Evolutionary conservation across 805 yeast species (phyloP).

Genomic region (Monosporozyma unispora): DNA sequence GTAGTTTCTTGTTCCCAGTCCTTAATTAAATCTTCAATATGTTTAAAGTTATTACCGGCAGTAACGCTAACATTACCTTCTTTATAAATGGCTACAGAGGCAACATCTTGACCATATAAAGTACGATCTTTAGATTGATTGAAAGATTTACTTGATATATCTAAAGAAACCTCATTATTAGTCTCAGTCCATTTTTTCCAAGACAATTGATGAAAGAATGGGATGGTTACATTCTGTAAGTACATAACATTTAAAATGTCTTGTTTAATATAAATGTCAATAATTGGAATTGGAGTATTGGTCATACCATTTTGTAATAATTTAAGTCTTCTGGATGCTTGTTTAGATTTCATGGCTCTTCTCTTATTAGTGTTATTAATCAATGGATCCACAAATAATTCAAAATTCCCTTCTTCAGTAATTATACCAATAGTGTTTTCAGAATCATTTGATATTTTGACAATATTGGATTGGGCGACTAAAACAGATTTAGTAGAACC

Average conservation of each 20-base stretch:
- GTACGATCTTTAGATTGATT: slow-evolving; percentile 13
- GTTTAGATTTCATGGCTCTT: slow-evolving; percentile 46
- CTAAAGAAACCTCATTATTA: slow-evolving; percentile 34
- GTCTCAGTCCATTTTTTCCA: slow-evolving; percentile 31
- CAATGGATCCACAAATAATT: slow-evolving; percentile 57
- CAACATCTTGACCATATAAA: slow-evolving; percentile 35
- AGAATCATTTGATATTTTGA: slow-evolving; percentile 33
- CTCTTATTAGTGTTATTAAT: slow-evolving; percentile 30
- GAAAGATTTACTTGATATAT: slow-evolving; percentile 3
- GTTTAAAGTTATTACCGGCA: slow-evolving; percentile 54
- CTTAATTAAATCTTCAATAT: slow-evolving; percentile 38
- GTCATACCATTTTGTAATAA: slow-evolving; percentile 32
- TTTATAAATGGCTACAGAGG: slow-evolving; percentile 46
- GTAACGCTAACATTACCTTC: slow-evolving; percentile 55
- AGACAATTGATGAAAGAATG: slow-evolving; percentile 46
- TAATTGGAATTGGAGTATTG: slow-evolving; percentile 15
- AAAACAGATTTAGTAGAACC: slow-evolving; percentile 46
- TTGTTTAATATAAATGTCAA: slow-evolving; percentile 27
- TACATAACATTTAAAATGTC: slow-evolving; percentile 43
- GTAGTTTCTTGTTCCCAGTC: slow-evolving; percentile 35
- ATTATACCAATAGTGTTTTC: slow-evolving; percentile 34
- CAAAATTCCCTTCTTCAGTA: slow-evolving; percentile 69
- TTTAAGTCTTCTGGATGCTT: slow-evolving; percentile 37
- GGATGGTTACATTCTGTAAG: slow-evolving; percentile 52
- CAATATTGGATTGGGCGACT: slow-evolving; percentile 59